Conservation (phyloP, 176 grass and related monocot species). For the Lolium rigidum region DNA sequence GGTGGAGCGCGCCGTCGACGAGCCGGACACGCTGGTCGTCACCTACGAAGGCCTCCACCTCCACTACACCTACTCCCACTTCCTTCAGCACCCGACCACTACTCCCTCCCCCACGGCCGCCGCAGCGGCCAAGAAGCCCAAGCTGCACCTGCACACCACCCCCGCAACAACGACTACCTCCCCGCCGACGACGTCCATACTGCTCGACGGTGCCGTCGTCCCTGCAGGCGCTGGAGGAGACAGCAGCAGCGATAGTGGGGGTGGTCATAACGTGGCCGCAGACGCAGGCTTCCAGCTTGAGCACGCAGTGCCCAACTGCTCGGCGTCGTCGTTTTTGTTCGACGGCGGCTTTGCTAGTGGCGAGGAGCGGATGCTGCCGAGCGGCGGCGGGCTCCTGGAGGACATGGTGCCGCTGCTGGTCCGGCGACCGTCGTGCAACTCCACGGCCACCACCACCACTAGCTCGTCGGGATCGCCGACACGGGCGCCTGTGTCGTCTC, state of each 20-base stretch:
- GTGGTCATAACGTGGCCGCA: not conserved
- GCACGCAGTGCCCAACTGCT: conserved; percentile 1
- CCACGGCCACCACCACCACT: not conserved
- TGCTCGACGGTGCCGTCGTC: not conserved
- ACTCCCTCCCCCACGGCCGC: not conserved
- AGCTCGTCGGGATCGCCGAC: conserved; percentile 38
- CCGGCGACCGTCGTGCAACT: conserved; percentile 52
- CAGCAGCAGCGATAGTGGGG: not conserved
- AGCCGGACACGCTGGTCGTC: conserved; percentile 67
- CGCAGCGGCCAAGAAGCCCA: conserved; percentile 58
- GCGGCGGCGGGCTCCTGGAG: conserved; percentile 54
- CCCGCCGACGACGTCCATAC: not conserved
- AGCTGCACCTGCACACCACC: conserved; percentile 29
- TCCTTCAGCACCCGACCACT: conserved; percentile 33
- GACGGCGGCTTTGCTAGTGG: not conserved
- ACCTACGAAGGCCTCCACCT: conserved; percentile 98
- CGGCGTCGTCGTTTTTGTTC: not conserved
- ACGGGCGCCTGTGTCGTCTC: not conserved
- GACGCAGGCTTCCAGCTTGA: not conserved
- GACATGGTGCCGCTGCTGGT: conserved; percentile 80
- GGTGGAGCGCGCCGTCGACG: conserved; percentile 78
- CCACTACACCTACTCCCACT: conserved; percentile 84
- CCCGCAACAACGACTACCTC: not conserved
- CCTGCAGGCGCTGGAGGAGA: not conserved
- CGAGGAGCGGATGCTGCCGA: not conserved